Evolutionary conservation across 78 protist species (phyloP).

Genomic region (Dictyostelium capitatum): DNA sequence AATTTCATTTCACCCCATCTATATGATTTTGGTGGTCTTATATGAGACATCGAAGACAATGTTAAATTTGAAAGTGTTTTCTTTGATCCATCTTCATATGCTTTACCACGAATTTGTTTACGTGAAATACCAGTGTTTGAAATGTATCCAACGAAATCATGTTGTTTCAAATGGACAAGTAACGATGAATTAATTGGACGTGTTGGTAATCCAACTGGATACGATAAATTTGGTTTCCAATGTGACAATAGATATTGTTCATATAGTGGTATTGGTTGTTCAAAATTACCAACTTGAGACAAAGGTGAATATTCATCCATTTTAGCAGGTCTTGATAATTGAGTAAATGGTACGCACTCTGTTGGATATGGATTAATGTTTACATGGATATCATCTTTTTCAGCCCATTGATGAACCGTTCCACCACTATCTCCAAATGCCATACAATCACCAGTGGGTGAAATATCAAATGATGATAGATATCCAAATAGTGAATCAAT

Average conservation of each 20-base stretch:
- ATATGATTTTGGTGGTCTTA: slow-evolving; percentile 81
- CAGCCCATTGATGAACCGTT: slow-evolving; percentile 73
- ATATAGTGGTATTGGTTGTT: background rate
- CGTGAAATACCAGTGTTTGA: slow-evolving; percentile 62
- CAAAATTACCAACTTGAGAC: slow-evolving; percentile 10
- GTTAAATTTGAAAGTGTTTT: slow-evolving; percentile 52
- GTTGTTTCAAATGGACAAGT: slow-evolving; percentile 50
- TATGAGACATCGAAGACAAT: slow-evolving; percentile 27
- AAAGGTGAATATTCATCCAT: slow-evolving; percentile 67
- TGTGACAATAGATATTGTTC: slow-evolving; percentile 9
- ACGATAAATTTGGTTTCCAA: slow-evolving; percentile 78
- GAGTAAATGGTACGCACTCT: slow-evolving; percentile 39
- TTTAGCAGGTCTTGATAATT: slow-evolving; percentile 1
- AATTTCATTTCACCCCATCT: slow-evolving; percentile 73
- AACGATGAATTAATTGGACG: slow-evolving; percentile 47
- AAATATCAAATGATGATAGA: slow-evolving; percentile 61
- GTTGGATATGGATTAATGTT: slow-evolving; percentile 34
- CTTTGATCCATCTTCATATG: slow-evolving; percentile 61
- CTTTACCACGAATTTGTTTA: slow-evolving; percentile 65
- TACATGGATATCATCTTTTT: slow-evolving; percentile 58
- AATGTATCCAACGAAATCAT: slow-evolving; percentile 78
- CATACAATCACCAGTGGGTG: slow-evolving; percentile 72
- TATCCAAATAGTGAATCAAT: slow-evolving; percentile 58
- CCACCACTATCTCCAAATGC: slow-evolving; percentile 83
- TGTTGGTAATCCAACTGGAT: slow-evolving; percentile 55